phyloP scores from a whole-genome alignment of 148 eudicot species.

The Amaranthus cruentus region DNA sequence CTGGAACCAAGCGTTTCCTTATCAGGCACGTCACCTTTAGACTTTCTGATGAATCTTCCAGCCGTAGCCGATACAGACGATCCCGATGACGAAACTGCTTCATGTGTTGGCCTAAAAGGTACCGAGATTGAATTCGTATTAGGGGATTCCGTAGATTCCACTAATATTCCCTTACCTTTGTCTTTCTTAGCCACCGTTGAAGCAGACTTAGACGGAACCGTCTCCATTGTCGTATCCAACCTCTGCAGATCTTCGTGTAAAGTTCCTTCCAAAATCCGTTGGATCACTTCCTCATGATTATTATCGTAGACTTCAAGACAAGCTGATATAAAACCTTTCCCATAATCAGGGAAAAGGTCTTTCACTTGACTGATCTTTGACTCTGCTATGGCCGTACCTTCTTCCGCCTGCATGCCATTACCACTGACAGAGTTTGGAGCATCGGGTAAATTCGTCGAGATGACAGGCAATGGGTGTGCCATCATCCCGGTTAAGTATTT shows the following conservation, averaged over 20 bases:
- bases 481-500: slow-evolving; percentile 52
- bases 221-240: slow-evolving; percentile 56
- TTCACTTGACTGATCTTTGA: slow-evolving; percentile 90
- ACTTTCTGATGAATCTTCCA: slow-evolving; percentile 73
- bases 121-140: slow-evolving; percentile 22
- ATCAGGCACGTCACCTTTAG: slow-evolving; percentile 34
- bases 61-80: slow-evolving; percentile 41
- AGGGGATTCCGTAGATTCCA: slow-evolving; percentile 31
- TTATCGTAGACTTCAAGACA: slow-evolving; percentile 89
- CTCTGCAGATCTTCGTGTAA: slow-evolving; percentile 72
- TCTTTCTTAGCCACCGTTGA: slow-evolving; percentile 36
- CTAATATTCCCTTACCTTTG: slow-evolving; percentile 74
- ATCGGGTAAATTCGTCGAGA: slow-evolving; percentile 19
- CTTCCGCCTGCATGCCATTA: slow-evolving; percentile 43
- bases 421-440: slow-evolving; percentile 28
- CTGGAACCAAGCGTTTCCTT: slow-evolving; percentile 37
- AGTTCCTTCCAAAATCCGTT: slow-evolving; percentile 81
- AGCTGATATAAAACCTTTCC: slow-evolving; percentile 77
- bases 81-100: slow-evolving; percentile 28
- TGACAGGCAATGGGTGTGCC: slow-evolving; percentile 35
- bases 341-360: slow-evolving; percentile 90
- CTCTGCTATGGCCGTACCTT: slow-evolving; percentile 62
- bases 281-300: slow-evolving; percentile 86
- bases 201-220: slow-evolving; percentile 46
- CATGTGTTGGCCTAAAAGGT: slow-evolving; percentile 23